phyloP scores from a whole-genome alignment of 345 rosid genomes.

The Pistacia atlantica region DNA sequence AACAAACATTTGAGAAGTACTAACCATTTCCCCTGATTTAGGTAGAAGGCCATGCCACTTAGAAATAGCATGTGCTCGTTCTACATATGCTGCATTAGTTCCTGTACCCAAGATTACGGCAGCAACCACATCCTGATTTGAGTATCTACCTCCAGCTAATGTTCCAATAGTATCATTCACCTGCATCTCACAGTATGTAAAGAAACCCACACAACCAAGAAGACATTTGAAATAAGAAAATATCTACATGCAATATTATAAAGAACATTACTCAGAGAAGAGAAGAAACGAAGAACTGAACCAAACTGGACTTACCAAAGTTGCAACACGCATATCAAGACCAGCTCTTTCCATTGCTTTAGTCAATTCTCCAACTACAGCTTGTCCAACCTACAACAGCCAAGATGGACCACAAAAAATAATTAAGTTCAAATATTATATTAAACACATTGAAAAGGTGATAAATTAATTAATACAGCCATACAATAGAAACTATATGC shows the following conservation, averaged over 20 bases:
- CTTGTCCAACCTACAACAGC: conserved; percentile 68
- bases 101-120: conserved; percentile 96
- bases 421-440: not conserved
- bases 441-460: not conserved
- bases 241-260: not conserved
- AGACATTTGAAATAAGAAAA: not conserved
- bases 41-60: conserved; percentile 87
- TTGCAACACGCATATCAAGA: conserved; percentile 78
- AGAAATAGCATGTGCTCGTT: conserved; percentile 75
- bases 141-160: conserved; percentile 86
- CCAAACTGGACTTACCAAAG: conserved; percentile 58
- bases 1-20: conserved; percentile 6
- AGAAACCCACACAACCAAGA: conserved; percentile 3
- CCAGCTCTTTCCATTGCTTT: conserved; percentile 78
- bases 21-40: conserved; percentile 85
- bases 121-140: conserved; percentile 63
- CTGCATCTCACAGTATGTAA: conserved; percentile 35
- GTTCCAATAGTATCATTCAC: conserved; percentile 93
- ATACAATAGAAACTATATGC: not conserved
- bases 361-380: conserved; percentile 79
- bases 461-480: not conserved
- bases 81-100: conserved; percentile 91
- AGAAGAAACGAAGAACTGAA: not conserved
- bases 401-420: conserved; percentile 12
- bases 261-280: conserved; percentile 1